Conservation (phyloP, 139 green algal species). For the Diplosphaera chodatii region DNA sequence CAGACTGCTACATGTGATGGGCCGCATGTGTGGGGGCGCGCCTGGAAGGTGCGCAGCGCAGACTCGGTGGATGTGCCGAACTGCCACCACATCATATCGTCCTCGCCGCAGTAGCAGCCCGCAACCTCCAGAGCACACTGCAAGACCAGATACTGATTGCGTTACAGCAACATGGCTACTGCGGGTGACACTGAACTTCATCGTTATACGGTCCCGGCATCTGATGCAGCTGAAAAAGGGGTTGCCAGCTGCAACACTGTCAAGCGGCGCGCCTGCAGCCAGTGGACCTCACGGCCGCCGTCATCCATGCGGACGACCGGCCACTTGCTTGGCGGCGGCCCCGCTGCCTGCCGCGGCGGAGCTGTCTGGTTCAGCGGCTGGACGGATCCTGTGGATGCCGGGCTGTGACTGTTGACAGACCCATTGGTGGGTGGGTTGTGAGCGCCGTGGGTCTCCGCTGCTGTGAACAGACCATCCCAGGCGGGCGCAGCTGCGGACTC, state of each 20-base stretch:
- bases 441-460: too few relatives aligned
- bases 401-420: too few relatives aligned
- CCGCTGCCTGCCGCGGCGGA: too few relatives aligned
- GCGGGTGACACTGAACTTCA: too few relatives aligned
- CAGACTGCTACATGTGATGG: too few relatives aligned
- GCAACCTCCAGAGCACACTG: conserved; percentile 16
- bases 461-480: background rate
- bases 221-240: too few relatives aligned
- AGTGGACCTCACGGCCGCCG: conserved; percentile 49
- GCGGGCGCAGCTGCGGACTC: background rate
- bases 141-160: background rate
- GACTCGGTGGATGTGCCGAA: conserved; percentile 44
- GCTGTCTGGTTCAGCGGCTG: too few relatives aligned
- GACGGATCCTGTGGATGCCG: too few relatives aligned
- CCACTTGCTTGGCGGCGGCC: conserved; percentile 21
- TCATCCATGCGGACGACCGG: conserved; percentile 55
- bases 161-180: too few relatives aligned
- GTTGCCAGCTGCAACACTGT: too few relatives aligned
- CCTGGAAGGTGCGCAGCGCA: conserved; percentile 53
- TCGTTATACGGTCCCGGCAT: too few relatives aligned
- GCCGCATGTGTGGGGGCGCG: conserved; percentile 1
- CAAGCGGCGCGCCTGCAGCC: conserved; percentile 40
- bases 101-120: conserved; percentile 46
- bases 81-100: conserved; percentile 59
- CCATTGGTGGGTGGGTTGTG: background rate